phyloP scores from a whole-genome alignment of 2,329 filamentous ascomycete genomes.

The Microdochium bolleyi region DNA sequence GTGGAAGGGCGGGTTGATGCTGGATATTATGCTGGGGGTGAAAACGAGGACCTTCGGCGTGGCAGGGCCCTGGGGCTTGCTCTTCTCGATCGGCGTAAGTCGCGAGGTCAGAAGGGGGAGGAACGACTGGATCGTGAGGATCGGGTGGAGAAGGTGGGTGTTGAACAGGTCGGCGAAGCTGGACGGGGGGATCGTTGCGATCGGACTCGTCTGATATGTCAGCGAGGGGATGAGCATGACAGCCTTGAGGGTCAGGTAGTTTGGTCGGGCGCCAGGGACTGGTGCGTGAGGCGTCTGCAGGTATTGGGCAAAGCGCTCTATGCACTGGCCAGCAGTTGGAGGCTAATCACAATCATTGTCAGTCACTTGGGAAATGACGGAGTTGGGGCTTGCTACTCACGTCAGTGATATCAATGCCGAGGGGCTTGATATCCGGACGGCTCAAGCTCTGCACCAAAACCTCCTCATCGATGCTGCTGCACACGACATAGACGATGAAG shows the following conservation, averaged over 20 bases:
- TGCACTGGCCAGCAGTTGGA: constrained; percentile 57
- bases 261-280: constrained; percentile 66
- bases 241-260: constrained; percentile 69
- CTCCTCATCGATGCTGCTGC: constrained; percentile 79
- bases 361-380: constrained; percentile 1
- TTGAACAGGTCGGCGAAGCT: constrained; percentile 87
- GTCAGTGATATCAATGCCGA: constrained; percentile 78
- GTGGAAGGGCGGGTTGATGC: constrained; percentile 71
- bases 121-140: constrained; percentile 82
- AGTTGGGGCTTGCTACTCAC: constrained; percentile 33
- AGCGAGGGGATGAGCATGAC: constrained; percentile 77
- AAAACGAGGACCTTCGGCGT: constrained; percentile 67
- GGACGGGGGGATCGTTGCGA: constrained; percentile 77
- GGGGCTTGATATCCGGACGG: constrained; percentile 72
- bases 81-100: constrained; percentile 29
- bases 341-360: constrained; percentile 38
- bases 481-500: constrained; percentile 89
- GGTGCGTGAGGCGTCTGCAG: constrained; percentile 70
- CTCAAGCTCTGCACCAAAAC: constrained; percentile 66
- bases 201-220: constrained; percentile 72
- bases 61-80: constrained; percentile 34
- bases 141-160: constrained; percentile 82
- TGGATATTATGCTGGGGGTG: constrained; percentile 73
- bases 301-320: constrained; percentile 62
- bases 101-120: constrained; percentile 66